Evolutionary conservation across 2,329 filamentous ascomycete genomes (phyloP).

Genomic region (Cryphonectria japonica): DNA sequence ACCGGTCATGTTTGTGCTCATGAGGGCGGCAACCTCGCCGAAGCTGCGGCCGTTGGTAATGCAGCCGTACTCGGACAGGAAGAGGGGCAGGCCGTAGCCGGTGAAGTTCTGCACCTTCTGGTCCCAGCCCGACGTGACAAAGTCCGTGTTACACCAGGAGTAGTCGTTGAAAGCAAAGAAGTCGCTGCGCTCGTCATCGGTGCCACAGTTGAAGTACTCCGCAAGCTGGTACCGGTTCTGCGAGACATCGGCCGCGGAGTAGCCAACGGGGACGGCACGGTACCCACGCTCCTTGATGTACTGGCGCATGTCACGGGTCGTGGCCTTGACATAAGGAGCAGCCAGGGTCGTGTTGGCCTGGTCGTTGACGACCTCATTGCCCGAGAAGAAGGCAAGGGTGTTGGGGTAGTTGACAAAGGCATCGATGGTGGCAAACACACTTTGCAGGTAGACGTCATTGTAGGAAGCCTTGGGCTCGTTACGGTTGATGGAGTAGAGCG

Average conservation of each 20-base stretch:
- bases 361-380: constrained; percentile 80
- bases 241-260: constrained; percentile 79
- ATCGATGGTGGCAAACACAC: constrained; percentile 86
- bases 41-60: constrained; percentile 81
- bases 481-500: constrained; percentile 86
- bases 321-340: constrained; percentile 77
- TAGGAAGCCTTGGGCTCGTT: constrained; percentile 74
- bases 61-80: constrained; percentile 95
- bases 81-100: constrained; percentile 85
- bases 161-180: constrained; percentile 86
- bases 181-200: constrained; percentile 81
- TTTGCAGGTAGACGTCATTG: constrained; percentile 82
- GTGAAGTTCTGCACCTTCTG: constrained; percentile 86
- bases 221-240: constrained; percentile 87
- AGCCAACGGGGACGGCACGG: constrained; percentile 73
- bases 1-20: constrained; percentile 78
- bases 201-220: constrained; percentile 90
- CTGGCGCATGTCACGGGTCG: constrained; percentile 75
- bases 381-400: constrained; percentile 84
- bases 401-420: constrained; percentile 82
- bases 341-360: constrained; percentile 62
- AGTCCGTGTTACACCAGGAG: constrained; percentile 80
- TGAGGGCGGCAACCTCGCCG: constrained; percentile 77
- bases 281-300: constrained; percentile 67
- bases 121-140: constrained; percentile 76